Conservation (phyloP, 2,329 filamentous ascomycete genomes). For the Acarospora socialis region DNA sequence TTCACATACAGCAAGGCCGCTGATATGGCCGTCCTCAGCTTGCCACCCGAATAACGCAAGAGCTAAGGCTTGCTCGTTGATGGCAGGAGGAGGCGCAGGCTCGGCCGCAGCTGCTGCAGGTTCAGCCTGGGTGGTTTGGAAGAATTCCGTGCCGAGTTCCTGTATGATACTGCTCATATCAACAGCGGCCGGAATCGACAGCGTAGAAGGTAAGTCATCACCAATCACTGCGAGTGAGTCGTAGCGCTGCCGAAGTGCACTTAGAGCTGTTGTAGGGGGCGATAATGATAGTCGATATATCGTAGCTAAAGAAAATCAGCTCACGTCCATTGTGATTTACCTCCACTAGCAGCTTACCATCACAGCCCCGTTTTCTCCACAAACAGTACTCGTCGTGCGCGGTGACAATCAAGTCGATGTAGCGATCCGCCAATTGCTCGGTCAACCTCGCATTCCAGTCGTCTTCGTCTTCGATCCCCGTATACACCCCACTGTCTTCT, state of each 20-base stretch:
- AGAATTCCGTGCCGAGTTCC: too few relatives aligned
- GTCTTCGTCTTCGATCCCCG: too few relatives aligned
- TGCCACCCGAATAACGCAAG: slow-evolving; percentile 67
- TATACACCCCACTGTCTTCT: neutral
- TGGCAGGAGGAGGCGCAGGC: slow-evolving; percentile 12
- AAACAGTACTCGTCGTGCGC: slow-evolving; percentile 61
- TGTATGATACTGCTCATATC: too few relatives aligned
- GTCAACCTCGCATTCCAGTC: slow-evolving; percentile 12
- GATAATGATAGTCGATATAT: slow-evolving; percentile 53
- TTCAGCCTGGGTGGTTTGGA: neutral
- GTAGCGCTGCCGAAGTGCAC: slow-evolving; percentile 49
- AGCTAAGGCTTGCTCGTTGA: slow-evolving; percentile 50
- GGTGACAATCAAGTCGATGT: slow-evolving; percentile 52
- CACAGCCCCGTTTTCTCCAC: slow-evolving; percentile 65
- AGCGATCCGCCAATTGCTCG: slow-evolving; percentile 46
- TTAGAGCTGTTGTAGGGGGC: slow-evolving; percentile 44
- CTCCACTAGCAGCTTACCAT: too few relatives aligned
- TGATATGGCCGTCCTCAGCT: slow-evolving; percentile 38
- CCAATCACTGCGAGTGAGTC: slow-evolving; percentile 32
- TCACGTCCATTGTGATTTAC: too few relatives aligned
- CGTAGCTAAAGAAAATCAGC: slow-evolving; percentile 35
- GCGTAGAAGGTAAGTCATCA: slow-evolving; percentile 36
- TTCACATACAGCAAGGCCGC: slow-evolving; percentile 64
- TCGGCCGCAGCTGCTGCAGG: slow-evolving; percentile 14
- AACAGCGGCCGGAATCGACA: slow-evolving; percentile 32